Conservation (phyloP, 305 asterid genomes). For the Fraxinus latifolia region DNA sequence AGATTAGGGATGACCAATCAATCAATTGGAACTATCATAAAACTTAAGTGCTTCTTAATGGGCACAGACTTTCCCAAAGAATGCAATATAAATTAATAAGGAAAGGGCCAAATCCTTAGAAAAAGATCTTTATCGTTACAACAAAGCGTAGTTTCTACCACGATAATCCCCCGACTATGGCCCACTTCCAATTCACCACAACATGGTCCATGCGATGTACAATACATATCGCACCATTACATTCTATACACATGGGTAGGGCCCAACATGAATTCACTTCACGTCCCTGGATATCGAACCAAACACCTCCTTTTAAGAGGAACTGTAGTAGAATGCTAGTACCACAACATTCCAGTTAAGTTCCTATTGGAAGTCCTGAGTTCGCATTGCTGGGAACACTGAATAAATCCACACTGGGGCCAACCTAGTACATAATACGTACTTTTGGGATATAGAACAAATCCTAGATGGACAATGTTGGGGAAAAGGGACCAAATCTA, state of each 20-base stretch:
- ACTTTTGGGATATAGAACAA: background rate
- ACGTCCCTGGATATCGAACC: background rate
- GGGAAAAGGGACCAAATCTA: background rate
- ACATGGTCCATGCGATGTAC: background rate
- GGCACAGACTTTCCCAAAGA: background rate
- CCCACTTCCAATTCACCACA: background rate
- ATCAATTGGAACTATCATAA: background rate
- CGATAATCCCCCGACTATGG: background rate
- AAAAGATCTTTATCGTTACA: background rate
- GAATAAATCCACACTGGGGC: background rate
- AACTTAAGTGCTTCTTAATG: background rate
- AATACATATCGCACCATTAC: background rate
- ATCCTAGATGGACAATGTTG: background rate
- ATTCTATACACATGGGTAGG: background rate
- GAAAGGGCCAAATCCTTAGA: background rate
- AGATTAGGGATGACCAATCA: background rate
- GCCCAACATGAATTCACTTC: background rate
- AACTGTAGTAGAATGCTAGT: background rate
- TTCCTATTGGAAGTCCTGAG: background rate
- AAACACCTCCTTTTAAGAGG: background rate
- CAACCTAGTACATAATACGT: background rate
- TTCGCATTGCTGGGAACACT: background rate
- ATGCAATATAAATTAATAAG: background rate
- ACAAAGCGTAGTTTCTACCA: background rate
- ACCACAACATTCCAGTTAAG: background rate